These are phyloP conservation scores for Malassezia globosa DNA, from an alignment of 1,284 basidiomycete species.

Conservation along the genomic window DNA sequence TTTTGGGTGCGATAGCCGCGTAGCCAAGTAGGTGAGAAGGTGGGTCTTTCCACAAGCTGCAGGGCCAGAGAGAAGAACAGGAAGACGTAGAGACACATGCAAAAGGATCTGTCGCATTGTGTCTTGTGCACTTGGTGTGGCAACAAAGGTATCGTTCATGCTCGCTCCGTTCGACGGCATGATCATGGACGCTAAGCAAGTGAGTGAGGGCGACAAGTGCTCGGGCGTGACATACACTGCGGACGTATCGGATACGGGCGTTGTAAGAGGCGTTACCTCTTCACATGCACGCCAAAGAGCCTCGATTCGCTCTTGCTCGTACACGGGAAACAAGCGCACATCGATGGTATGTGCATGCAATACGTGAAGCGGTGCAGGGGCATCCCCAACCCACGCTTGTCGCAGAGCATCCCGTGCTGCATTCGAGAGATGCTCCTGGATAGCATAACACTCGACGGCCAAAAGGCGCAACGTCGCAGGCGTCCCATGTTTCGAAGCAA, in stretches of 20 bases:
- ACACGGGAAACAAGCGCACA: constrained; percentile 10
- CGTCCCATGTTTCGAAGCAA: not conserved
- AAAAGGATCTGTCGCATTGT: constrained; percentile 60
- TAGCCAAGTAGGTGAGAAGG: constrained; percentile 62
- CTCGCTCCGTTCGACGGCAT: not conserved
- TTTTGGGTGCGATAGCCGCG: constrained; percentile 13
- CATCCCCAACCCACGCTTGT: constrained; percentile 19
- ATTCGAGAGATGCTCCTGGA: constrained; percentile 24
- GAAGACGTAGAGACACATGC: constrained; percentile 59
- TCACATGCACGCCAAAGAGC: constrained; percentile 5
- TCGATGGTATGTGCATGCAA: not conserved
- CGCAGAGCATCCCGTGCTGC: constrained; percentile 17
- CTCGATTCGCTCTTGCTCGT: constrained; percentile 5
- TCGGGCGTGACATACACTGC: not conserved
- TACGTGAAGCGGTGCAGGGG: constrained; percentile 1
- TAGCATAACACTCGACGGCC: constrained; percentile 24
- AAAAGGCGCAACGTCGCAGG: constrained; percentile 19
- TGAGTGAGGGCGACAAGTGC: not conserved
- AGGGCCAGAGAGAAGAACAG: constrained; percentile 72
- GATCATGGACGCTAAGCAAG: not conserved
- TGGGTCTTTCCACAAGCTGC: constrained; percentile 84
- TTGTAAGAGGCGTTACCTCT: not conserved
- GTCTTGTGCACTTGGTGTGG: constrained; percentile 57
- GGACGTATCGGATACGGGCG: not conserved
- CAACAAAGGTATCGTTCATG: constrained; percentile 48